These are phyloP conservation scores for Mycena alexandri DNA, from an alignment of 768 basidiomycete genomes.

Conservation along the genomic window DNA sequence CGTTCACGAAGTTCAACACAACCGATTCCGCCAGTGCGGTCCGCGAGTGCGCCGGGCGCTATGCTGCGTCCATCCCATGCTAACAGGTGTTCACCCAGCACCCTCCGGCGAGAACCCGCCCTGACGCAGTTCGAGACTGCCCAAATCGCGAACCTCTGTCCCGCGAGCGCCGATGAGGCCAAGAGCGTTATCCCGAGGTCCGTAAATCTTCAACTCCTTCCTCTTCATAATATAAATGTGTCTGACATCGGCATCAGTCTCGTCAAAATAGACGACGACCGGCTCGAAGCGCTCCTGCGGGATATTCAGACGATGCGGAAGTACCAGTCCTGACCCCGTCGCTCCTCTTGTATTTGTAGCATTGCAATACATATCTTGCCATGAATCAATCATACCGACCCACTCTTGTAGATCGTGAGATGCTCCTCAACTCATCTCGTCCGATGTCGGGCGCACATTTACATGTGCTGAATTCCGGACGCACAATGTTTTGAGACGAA, in stretches of 20 bases:
- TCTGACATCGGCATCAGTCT: slow-evolving; percentile 54
- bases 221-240: not conserved
- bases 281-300: slow-evolving; percentile 82
- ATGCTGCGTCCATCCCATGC: slow-evolving; percentile 12
- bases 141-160: slow-evolving; percentile 92
- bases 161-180: slow-evolving; percentile 89
- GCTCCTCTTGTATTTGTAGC: too few relatives aligned
- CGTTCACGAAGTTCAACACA: slow-evolving; percentile 90
- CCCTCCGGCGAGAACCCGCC: slow-evolving; percentile 81
- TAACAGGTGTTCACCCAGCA: slow-evolving; percentile 50
- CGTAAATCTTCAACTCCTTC: slow-evolving; percentile 24
- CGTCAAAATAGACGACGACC: slow-evolving; percentile 90
- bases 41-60: slow-evolving; percentile 73
- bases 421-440: too few relatives aligned
- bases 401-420: too few relatives aligned
- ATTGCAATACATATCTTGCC: too few relatives aligned
- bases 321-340: slow-evolving; percentile 75
- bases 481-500: too few relatives aligned
- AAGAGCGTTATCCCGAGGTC: slow-evolving; percentile 93
- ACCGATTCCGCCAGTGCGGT: slow-evolving; percentile 88
- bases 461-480: too few relatives aligned
- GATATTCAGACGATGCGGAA: slow-evolving; percentile 93
- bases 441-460: too few relatives aligned
- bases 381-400: too few relatives aligned
- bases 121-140: slow-evolving; percentile 93